Evolutionary conservation across 2,329 filamentous ascomycete species (phyloP), one percentile per base, ranked within the genome.

Genomic region (Plenodomus biglobosus): DNA sequence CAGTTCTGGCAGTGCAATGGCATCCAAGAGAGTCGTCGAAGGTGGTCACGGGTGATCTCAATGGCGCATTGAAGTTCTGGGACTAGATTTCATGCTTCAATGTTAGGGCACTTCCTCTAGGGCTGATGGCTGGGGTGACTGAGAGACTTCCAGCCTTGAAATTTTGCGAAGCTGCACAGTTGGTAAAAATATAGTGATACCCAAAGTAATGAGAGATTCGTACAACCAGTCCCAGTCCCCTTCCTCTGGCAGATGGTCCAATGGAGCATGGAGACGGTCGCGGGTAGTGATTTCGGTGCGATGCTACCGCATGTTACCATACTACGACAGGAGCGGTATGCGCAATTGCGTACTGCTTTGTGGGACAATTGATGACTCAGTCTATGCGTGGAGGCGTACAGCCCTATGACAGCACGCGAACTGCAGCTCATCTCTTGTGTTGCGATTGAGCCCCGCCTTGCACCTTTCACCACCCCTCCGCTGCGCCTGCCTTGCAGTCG

Each of bases 1-100:
- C 92, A 4, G 80, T 96, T 45, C 90, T 90, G n/a, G 89, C 87
- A 58, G 83, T 94, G 48, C 88, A 88, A 70, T 99, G 94, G 92
- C 92, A 97, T 73, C 91, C 92, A n/a, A 88, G 96, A 75, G 94
- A 99, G 79, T 94, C 87, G 16, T 94, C 88, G 68, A 96, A 96
- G 79, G 85, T 97, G 30, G 88, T 87, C 1, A 95, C 92, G 22
- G 95, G 91, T 11, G 94, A 94, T 17, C 74, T 95, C 73, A 90
- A 96, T 64, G 92, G 94, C 4, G 79, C 87, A 38, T 90, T 99
- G 52, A 89, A 88, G 71, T 92, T 92, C 71, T 97, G 92, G 90
- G 94, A 97, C 80, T 97, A 64, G 48, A 38, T 5, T 27, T 15
- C 13, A 27, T 11, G 22, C 16, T 3, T 4, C 16, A 16, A 39